Evolutionary conservation across 176 grass and related monocot species (phyloP), one percentile per base, ranked within the genome.

Genomic region (Melocanna baccifera): DNA sequence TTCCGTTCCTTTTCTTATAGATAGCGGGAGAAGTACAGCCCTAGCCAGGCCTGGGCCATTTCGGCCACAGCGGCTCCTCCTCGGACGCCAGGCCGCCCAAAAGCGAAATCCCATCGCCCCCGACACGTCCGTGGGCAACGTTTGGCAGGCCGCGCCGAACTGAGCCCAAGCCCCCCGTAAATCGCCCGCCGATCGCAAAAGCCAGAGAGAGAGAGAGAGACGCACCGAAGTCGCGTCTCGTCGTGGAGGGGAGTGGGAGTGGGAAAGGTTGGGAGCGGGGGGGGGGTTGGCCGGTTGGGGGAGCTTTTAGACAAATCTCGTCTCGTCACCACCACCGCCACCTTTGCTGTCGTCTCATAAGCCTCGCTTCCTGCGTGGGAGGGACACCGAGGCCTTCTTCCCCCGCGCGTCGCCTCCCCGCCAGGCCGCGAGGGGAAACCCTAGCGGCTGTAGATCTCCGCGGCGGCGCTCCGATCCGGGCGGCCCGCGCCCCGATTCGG

Each of bases 371-470:
- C 22, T 30, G 68, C 81, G 59, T 41, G 12, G 39, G 58, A 45
- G 46, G 34, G 36, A 41, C 85, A 19, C 58, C 13, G 40, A 2
- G 3, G 48, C 23, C 51, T 52, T 28, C 11, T 36, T 16, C 45
- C 61, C 45, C 2, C 36, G 15, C 25, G 19, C 10, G 23, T 16
- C 63, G 15, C 10, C 10, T 2, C 51, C 15, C 42, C 56, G 26
- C 62, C n/a, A n/a, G n/a, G 61, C 63, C 62, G 75, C 85, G 11
- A 18, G 78, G 73, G 78, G 78, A 88, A 85, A 91, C 90, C 82
- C 90, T 92, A 82, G 83, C 64, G 9, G 66, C 82, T 5, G 41
- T 77, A 86, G 84, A 89, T 92, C 87, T 87, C 83, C 12, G 75
- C 26, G 28, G 72, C 59, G 19, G 62, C 20, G 69, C 25, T 4